Conservation (phyloP, 23 red algal genomes). For the Gracilaria vermiculophylla region DNA sequence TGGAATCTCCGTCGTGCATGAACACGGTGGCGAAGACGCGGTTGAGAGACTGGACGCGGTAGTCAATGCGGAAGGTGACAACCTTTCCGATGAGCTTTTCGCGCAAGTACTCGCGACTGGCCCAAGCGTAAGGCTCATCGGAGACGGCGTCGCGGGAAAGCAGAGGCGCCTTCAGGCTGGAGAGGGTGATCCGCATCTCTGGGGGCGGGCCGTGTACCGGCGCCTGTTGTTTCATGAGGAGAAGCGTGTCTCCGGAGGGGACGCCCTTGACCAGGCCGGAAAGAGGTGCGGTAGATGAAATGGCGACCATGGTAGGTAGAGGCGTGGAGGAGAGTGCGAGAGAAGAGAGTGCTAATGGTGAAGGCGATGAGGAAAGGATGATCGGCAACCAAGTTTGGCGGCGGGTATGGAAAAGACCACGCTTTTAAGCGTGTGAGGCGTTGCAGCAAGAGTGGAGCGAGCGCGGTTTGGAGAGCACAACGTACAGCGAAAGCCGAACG, state of each 20-base stretch:
- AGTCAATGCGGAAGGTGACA: constrained; percentile 81
- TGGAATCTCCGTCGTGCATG: background rate
- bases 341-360: background rate
- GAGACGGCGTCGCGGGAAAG: constrained; percentile 57
- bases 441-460: too few relatives aligned
- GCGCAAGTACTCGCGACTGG: constrained; percentile 65
- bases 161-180: constrained; percentile 63
- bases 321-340: background rate
- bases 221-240: constrained; percentile 63
- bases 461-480: too few relatives aligned
- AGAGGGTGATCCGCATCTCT: constrained; percentile 76
- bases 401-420: too few relatives aligned
- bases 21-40: constrained; percentile 58
- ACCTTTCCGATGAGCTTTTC: constrained; percentile 59
- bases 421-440: too few relatives aligned
- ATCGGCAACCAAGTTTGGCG: background rate
- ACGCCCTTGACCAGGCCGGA: constrained; percentile 80
- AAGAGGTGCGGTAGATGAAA: constrained; percentile 36
- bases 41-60: constrained; percentile 36
- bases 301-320: constrained; percentile 41
- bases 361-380: background rate
- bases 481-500: too few relatives aligned
- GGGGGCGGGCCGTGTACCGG: constrained; percentile 74
- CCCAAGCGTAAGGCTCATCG: constrained; percentile 81
- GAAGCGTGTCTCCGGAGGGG: constrained; percentile 77